Conservation (phyloP, 176 grass and related monocot species). For the Secale cereale region DNA sequence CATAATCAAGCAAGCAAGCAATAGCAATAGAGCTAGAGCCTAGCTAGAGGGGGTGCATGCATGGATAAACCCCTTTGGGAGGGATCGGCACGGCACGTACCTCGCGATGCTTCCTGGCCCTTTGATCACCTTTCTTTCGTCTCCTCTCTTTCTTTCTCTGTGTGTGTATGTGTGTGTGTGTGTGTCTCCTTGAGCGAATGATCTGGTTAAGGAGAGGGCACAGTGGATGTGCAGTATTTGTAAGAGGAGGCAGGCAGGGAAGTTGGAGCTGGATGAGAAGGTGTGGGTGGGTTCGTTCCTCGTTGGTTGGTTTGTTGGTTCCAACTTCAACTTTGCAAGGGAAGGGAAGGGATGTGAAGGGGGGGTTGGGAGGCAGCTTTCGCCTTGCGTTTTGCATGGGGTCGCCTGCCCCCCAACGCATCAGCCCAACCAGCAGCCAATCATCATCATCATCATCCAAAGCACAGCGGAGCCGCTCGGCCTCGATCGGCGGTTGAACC, state of each 20-base stretch:
- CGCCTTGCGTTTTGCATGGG: conserved; percentile 12
- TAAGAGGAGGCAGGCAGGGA: conserved; percentile 14
- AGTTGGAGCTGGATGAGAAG: not conserved
- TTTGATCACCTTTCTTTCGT: no score
- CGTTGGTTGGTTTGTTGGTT: conserved; percentile 28
- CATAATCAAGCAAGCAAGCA: not conserved
- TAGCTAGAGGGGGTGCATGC: not conserved
- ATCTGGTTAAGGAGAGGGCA: not conserved
- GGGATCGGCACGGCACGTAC: not conserved
- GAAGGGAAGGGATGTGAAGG: no score
- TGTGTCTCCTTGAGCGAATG: not conserved
- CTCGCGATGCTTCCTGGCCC: not conserved
- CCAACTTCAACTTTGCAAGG: not conserved
- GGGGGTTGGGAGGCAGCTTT: no score
- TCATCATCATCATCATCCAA: no score
- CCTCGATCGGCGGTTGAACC: not conserved
- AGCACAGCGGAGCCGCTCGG: no score
- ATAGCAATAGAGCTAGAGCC: not conserved
- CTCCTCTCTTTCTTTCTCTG: not conserved
- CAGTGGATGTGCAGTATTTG: conserved; percentile 34
- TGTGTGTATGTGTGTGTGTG: no score
- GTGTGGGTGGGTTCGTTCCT: no score
- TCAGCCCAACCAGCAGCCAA: not conserved
- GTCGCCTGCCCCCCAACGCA: not conserved
- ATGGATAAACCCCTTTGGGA: not conserved